Base-by-base conservation (phyloP, 2,329 filamentous ascomycete species). In the Colletotrichum sp. region DNA sequence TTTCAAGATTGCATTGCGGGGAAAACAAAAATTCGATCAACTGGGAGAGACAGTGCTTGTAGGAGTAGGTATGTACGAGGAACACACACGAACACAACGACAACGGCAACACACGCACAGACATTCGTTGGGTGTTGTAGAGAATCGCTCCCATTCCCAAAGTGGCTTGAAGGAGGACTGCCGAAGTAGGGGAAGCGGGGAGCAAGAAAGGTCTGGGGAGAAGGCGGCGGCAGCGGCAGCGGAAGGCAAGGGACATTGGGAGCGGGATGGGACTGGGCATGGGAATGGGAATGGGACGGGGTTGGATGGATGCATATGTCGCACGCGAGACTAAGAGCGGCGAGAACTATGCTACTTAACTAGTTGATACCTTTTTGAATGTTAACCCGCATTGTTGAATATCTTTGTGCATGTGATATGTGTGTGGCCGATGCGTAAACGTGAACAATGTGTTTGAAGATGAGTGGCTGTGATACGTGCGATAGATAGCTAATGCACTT, bases 1-100 rank as follows among this genome's bases (percentile, higher is more conserved):
- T 65, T 63, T 34, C 44, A 34, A 52, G 60, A 65, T 65, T 69
- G 74, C 71, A 76, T 76, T 69, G 74, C 74, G 70, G 65, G 74
- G 70, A 21, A n/a, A 65, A 62, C 18, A 28, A 69, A 69, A 76
- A 74, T 59, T 55, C 55, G 60, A 69, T 39, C 59, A 69, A 28
- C 13, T 69, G 65, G 36, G 44, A 64, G 28, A 73, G 28, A 73
- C 16, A 74, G 32, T 69, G 70, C 59, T 69, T 74, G 59, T 74
- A 69, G 44, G 70, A 76, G 65, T 74, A 52, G n/a, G 44, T 52
- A 66, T n/a, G 63, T 68, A 68, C 34, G 62, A 72, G 59, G 57
- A 76, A 59, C 57, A 52, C 34, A 66, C 18, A 21, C 44, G n/a
- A 21, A 59, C 55, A 59, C 55, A 59, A 30, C 21, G 55, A 28